These are phyloP conservation scores for Xylaria sp. DNA, from an alignment of 2,329 filamentous ascomycete genomes.

Conservation along the genomic window DNA sequence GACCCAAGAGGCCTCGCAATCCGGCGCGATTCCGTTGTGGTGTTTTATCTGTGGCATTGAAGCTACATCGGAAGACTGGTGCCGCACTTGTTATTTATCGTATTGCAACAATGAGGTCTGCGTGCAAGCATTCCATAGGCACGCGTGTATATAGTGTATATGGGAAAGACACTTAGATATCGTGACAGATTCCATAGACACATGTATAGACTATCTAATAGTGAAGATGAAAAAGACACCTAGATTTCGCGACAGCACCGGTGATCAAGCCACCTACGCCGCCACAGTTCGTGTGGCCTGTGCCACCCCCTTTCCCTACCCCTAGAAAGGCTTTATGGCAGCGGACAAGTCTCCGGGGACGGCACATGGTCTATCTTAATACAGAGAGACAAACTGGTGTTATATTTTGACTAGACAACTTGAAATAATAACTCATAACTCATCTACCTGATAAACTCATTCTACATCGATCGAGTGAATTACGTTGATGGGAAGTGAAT, in stretches of 20 bases:
- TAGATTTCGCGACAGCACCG: no score
- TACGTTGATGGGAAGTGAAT: no score
- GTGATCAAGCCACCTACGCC: no score
- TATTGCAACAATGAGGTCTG: constrained; percentile 40
- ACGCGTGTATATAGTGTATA: constrained; percentile 32
- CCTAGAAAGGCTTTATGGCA: no score
- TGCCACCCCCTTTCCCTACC: no score
- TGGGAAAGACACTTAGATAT: not conserved
- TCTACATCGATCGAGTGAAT: no score
- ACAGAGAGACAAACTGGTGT: not conserved
- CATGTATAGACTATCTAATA: no score
- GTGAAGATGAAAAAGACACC: no score
- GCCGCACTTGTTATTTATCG: constrained; percentile 36
- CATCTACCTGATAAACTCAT: not conserved
- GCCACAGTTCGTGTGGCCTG: no score
- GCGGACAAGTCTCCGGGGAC: no score
- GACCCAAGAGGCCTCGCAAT: constrained; percentile 30
- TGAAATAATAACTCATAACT: constrained; percentile 9
- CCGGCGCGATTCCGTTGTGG: constrained; percentile 35
- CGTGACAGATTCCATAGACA: no score
- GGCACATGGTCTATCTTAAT: no score
- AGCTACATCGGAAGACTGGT: constrained; percentile 38
- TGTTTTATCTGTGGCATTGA: constrained; percentile 40
- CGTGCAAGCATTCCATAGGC: constrained; percentile 35
- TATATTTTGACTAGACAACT: not conserved